phyloP scores from a whole-genome alignment of 2,329 filamentous ascomycete species.

The Beauveria pseudobassiana region DNA sequence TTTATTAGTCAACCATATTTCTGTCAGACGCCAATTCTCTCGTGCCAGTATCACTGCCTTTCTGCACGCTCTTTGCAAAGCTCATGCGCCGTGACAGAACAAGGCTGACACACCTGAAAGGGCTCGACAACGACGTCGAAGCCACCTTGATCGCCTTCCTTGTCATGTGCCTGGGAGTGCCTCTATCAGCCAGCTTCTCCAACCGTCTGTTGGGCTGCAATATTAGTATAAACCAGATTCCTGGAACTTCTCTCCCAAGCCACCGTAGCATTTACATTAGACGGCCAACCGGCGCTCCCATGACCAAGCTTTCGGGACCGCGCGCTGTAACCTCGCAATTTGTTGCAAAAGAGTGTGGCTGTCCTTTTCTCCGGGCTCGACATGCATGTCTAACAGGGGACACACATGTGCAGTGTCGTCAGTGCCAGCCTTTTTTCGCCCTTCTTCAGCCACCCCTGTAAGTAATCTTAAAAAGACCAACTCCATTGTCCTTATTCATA shows the following conservation, averaged over 20 bases:
- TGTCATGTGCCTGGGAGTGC: background rate
- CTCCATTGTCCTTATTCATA: no score
- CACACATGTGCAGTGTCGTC: background rate
- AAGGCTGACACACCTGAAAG: background rate
- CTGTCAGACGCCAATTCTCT: background rate
- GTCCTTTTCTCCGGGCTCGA: background rate
- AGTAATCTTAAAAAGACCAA: background rate
- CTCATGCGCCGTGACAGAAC: background rate
- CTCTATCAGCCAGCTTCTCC: no score
- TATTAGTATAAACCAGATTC: background rate
- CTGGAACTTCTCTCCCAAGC: background rate
- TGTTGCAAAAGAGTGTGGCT: background rate
- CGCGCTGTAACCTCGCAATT: background rate
- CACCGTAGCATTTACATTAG: background rate
- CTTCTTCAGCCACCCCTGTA: background rate
- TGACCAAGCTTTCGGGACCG: constrained; percentile 4
- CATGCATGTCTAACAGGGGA: background rate
- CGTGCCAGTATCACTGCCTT: background rate
- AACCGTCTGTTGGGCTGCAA: background rate
- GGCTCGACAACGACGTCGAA: no score
- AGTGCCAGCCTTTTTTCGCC: background rate
- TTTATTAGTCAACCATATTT: background rate
- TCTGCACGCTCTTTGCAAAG: background rate
- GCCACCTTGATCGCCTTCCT: background rate
- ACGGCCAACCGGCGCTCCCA: background rate